These are phyloP conservation scores for Yarrowia sp. DNA, from an alignment of 805 yeast genomes.

Conservation along the genomic window DNA sequence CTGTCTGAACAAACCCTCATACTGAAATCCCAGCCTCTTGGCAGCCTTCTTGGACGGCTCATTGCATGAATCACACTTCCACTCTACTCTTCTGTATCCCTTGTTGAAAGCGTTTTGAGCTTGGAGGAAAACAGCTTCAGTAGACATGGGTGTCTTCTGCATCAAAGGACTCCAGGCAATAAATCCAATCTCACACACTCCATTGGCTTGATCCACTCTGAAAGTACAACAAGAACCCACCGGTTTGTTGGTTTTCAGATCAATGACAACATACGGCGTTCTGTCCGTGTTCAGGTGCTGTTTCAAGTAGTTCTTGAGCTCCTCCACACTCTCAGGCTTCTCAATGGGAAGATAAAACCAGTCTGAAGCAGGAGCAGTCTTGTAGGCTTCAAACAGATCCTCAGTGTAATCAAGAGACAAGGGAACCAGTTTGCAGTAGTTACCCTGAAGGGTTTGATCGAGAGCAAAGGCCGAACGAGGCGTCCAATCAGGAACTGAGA, in stretches of 20 bases:
- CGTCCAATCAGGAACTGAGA: neutral
- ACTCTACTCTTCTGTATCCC: constrained; percentile 40
- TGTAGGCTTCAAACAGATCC: constrained; percentile 15
- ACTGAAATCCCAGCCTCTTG: constrained; percentile 38
- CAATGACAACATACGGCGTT: constrained; percentile 34
- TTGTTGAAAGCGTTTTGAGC: constrained; percentile 37
- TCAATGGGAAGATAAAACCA: constrained; percentile 34
- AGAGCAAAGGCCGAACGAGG: neutral
- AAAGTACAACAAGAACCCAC: constrained; percentile 37
- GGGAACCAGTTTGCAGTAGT: constrained; percentile 1
- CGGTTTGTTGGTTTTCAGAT: constrained; percentile 31
- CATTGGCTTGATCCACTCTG: constrained; percentile 36
- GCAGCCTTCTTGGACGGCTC: constrained; percentile 40
- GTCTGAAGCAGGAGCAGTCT: neutral
- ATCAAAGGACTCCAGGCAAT: constrained; percentile 28
- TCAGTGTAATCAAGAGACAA: constrained; percentile 3
- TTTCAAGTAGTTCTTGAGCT: constrained; percentile 19
- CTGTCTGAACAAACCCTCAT: constrained; percentile 40
- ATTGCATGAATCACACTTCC: constrained; percentile 41
- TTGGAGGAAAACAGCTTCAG: constrained; percentile 40
- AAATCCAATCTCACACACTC: constrained; percentile 28
- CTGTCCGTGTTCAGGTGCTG: constrained; percentile 25
- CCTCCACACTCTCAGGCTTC: constrained; percentile 29
- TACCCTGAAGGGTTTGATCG: constrained; percentile 4
- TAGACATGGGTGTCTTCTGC: constrained; percentile 36